Base-by-base conservation (phyloP, 2,329 filamentous ascomycete species). In the Fusarium pseudoanthophilum region DNA sequence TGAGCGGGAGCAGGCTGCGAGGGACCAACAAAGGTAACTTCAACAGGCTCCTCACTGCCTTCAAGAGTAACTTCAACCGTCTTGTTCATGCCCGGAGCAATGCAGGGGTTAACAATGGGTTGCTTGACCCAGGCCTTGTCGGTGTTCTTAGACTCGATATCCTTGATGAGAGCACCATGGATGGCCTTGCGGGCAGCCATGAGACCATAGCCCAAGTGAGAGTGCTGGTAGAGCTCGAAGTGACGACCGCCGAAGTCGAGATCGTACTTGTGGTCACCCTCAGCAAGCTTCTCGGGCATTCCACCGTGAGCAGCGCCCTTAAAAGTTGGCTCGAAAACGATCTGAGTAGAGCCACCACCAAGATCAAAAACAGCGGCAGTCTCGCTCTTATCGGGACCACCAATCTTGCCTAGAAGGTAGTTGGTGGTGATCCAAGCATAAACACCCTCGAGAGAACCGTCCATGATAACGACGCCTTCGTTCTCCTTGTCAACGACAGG, bases 351-450 rank as follows among this genome's bases (percentile, higher is more conserved):
- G 60, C 96, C 96, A 78, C 96, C 96, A 72, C 96, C 96, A 55
- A 99, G 92, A 81, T 99, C 96, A 79, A 99, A 97, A 67, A 98
- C 91, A 57, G 96, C 96, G 45, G 96, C 97, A 4, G 96, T 98
- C 57, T 94, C 93, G 72, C 90, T 94, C 82, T 95, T 91, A 80
- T 98, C 95, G 4, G 95, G 93, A 16, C 93, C 93, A 67, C 96
- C 96, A 82, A 99, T 98, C 86, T 98, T 98, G 79, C 95, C 95
- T 30, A 99, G 90, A 45, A 99, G 92, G 84, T 99, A 99, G 87
- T 99, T 99, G 75, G 95, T 96, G 11, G 96, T 99, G 82, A 99
- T 97, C 96, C 96, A 99, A 60, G 96, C 97, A 80, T 97, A 99
- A 36, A 99, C 95, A 80, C 96, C 96, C 85, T 99, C 96, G 79